Evolutionary conservation across 495 filamentous ascomycete genomes (phyloP), one percentile per base, ranked within the genome.

Genomic region (Hypoxylon fragiforme): DNA sequence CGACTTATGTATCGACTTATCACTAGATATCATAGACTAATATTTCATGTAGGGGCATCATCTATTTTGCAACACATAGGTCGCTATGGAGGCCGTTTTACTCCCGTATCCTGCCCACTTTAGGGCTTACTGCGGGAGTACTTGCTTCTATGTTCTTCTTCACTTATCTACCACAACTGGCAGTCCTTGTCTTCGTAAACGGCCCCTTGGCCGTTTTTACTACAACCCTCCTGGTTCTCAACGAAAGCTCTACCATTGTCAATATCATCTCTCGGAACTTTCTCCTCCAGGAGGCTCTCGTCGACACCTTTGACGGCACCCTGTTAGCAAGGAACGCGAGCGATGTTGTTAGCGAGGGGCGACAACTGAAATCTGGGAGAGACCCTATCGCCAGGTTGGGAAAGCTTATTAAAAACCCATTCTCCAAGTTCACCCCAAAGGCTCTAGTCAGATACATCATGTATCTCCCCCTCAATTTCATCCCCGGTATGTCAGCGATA

Each of bases 251-350:
- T 0, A 86, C 87, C 1, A 76, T 98, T 46, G 85, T 91, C 32
- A 86, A 80, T 31, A 62, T 91, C 34, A 62, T 96, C 26, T 84
- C 88, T 13, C 84, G 85, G 43, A 85, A 82, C 30, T 92, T 90
- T 50, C 64, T 96, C 46, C 78, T 95, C 16, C 82, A 88, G 44
- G 89, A 90, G 34, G 85, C 88, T 0, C 77, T 97, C 4, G 73
- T 94, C 16, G 92, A 98, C 66, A 94, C 90, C 2, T 98, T 98
- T 58, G 94, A 98, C 64, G 90, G 86, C 11, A 86, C 88, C 0
- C 73, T 92, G 7, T 53, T 92, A 0, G 72, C 79, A 7, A 74
- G 74, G 31, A 77, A 78, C 15, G 72, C 77, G 65, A 81, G 63
- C 11, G 66, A 41, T 50, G 71, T 96, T 1, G 83, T 98, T 6